Base-by-base conservation (phyloP, 2,329 filamentous ascomycete species). In the Gremmenia infestans region DNA sequence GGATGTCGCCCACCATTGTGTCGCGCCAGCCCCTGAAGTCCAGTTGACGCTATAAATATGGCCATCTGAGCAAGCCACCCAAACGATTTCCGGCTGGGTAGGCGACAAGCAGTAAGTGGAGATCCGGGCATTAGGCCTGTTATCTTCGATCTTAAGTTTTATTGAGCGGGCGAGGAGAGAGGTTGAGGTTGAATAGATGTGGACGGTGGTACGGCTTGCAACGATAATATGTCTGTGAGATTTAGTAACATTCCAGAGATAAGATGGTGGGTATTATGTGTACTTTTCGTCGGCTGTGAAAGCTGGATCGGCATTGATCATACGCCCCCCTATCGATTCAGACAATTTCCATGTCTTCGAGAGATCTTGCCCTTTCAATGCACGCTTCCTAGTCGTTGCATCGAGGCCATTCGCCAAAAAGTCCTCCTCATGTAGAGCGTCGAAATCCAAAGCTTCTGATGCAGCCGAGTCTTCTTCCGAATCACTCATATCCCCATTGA, bases 111-210 rank as follows among this genome's bases (percentile, higher is more conserved):
- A 69, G 4, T 70, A 68, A 5, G 74, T 66, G 5, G 75, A 70
- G 32, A 77, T 69, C 63, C 55, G 70, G 55, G 43, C 60, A 60
- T 59, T 56, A 35, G 61, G 56, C 1, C 52, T 50, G 1, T 48
- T 53, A 23, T 53, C 50, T 40, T 64, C 50, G 64, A 59, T 22
- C 65, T 72, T 68, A 63, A 76, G 62, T 12, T 81, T 74, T 49
- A 97, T 86, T 54, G 85, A 83, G 63, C 90, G 85, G 47, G 90
- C 78, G 22, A 95, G 81, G 50, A 95, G 81, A 1, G 94, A 97
- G 53, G 91, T 91, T 61, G 82, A 77, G 32, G 89, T 83, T 1
- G 89, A 88, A 72, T 94, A 96, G 25, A 96, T 80, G 69, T 91
- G 88, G 53, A 97, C 77, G 9, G 87, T 86, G 28, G 82, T 86